Conservation (phyloP, 164 flowering plant species). For the Paratinospora sagittata region DNA sequence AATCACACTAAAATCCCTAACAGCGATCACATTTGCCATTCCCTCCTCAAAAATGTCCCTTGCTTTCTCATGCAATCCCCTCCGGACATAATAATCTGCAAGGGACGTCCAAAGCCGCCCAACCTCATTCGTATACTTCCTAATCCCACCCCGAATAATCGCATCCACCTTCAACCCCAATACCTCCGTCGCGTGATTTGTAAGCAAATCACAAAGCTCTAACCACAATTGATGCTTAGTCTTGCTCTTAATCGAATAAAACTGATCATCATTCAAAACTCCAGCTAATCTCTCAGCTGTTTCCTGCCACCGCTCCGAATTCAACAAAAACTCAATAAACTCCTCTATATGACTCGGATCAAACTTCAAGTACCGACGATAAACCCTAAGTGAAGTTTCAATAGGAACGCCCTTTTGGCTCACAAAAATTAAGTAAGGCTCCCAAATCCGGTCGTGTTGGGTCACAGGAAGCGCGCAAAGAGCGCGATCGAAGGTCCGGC, state of each 20-base stretch:
- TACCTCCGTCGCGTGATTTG: constrained; percentile 65
- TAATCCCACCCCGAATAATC: constrained; percentile 85
- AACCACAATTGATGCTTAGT: constrained; percentile 81
- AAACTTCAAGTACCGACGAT: constrained; percentile 81
- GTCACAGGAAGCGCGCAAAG: constrained; percentile 88
- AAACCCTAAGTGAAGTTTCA: constrained; percentile 88
- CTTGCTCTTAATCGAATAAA: constrained; percentile 80
- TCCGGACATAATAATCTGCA: constrained; percentile 80
- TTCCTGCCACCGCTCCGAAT: constrained; percentile 76
- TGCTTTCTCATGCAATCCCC: constrained; percentile 74
- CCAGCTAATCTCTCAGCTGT: constrained; percentile 80
- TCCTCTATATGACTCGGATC: constrained; percentile 91
- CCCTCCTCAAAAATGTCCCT: constrained; percentile 95
- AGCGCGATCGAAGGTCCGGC: constrained; percentile 76
- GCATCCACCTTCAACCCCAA: constrained; percentile 94
- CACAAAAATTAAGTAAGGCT: constrained; percentile 58
- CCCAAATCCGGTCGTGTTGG: constrained; percentile 94
- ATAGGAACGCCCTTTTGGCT: constrained; percentile 74
- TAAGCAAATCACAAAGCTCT: constrained; percentile 82
- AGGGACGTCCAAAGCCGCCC: constrained; percentile 92
- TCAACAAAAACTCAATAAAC: constrained; percentile 75
- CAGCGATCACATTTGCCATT: constrained; percentile 74
- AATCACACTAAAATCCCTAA: constrained; percentile 86
- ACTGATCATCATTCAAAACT: constrained; percentile 78
- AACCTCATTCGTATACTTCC: constrained; percentile 90